phyloP scores from a whole-genome alignment of 139 green algal genomes.

The Picochlorum sp. region DNA sequence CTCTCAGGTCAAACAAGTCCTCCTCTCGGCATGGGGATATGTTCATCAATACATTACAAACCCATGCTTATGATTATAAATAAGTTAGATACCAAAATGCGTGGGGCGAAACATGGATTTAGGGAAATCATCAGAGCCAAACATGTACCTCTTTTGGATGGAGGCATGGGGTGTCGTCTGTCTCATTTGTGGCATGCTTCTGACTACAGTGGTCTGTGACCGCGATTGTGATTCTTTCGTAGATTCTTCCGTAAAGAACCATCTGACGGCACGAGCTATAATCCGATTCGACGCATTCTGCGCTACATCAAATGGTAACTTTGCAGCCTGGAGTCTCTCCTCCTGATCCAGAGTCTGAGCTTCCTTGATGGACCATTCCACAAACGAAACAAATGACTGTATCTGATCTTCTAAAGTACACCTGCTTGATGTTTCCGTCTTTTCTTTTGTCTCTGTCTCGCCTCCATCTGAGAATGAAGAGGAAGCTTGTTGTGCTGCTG shows the following conservation, averaged over 20 bases:
- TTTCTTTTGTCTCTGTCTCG: neutral
- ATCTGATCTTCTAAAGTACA: neutral
- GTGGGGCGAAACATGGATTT: no score
- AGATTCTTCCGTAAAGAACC: neutral
- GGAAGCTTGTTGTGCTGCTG: neutral
- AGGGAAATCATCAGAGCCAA: no score
- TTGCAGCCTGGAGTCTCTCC: constrained; percentile 18
- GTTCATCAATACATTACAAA: no score
- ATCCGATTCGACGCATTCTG: constrained; percentile 13
- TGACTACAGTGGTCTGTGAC: no score
- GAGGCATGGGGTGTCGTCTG: no score
- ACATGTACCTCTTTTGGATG: no score
- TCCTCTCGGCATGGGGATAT: no score
- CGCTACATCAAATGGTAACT: constrained; percentile 18
- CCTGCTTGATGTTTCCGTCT: neutral
- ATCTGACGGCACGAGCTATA: constrained; percentile 17
- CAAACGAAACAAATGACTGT: neutral
- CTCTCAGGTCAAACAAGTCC: no score
- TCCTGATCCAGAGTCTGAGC: constrained; percentile 11
- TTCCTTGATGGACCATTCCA: neutral
- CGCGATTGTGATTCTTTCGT: neutral
- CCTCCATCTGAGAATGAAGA: neutral
- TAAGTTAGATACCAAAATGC: no score
- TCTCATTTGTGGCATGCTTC: neutral
- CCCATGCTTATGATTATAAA: no score